Evolutionary conservation across 2,329 filamentous ascomycete genomes (phyloP), one percentile per base, ranked within the genome.

Genomic region (Furcasterigmium furcatum): DNA sequence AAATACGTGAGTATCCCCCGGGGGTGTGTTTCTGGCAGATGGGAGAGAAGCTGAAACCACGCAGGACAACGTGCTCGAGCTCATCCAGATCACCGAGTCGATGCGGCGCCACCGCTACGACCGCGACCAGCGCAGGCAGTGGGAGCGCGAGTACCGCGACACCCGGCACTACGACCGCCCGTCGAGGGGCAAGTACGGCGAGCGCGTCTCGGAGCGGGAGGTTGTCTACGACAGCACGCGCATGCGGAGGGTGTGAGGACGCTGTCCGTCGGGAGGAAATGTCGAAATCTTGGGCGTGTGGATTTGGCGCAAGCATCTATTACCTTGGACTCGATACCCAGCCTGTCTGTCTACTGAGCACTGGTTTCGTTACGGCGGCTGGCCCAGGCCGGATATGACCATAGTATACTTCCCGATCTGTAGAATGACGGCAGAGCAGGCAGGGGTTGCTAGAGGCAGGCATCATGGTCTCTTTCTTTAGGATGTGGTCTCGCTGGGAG

Each of bases 1-100:
- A 75, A 78, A 69, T 91, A 94, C 61, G 91, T 96, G 75, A 79
- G 90, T 82, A 9, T 13, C 8, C n/a, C 21, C 6, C 4, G n/a
- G n/a, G n/a, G n/a, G n/a, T n/a, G n/a, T n/a, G 1, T 6, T 12
- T 34, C 27, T 16, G 18, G 20, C 34, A 13, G 25, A 46, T 29
- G 16, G 21, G 20, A 27, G 18, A 13, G 21, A 32, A 50, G 46
- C 68, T 74, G 58, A 74, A 57, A 25, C 10, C 44, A 32, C 32
- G 41, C 57, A 96, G 90, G 89, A 95, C 61, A 90, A 96, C 54
- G 88, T 97, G 39, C 78, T 90, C 36, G 83, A 86, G 52, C 80
- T 97, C 4, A 88, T 95, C 21, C 81, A 94, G 52, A 65, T 95
- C 4, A 89, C 90, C 1, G 87, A 95, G 50, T 80, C 88, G 18